Conservation (phyloP, 495 filamentous ascomycete species). For the Glutinoglossum americanum region DNA sequence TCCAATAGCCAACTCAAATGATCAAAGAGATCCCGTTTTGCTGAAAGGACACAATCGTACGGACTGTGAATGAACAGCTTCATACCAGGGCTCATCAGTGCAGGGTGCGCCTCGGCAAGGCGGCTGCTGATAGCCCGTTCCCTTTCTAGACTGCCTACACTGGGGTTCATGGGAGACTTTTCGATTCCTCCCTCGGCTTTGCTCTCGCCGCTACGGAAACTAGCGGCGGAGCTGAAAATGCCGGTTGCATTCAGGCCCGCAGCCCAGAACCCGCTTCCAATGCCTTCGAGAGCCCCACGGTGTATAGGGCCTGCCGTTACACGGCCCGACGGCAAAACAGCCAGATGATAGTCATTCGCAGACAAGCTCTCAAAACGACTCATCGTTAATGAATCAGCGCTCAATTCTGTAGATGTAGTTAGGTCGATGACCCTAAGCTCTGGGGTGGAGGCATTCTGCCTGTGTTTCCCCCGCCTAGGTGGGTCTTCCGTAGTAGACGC, state of each 20-base stretch:
- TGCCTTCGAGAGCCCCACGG: conserved; percentile 27
- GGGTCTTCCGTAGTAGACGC: not conserved
- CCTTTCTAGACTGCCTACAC: not conserved
- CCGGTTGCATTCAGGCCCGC: conserved; percentile 64
- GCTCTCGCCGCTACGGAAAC: conserved; percentile 53
- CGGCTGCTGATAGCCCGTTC: not conserved
- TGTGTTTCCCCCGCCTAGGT: conserved; percentile 35
- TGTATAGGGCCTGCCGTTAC: conserved; percentile 18
- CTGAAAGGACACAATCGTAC: conserved; percentile 77
- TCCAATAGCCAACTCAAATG: conserved; percentile 69
- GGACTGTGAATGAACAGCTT: conserved; percentile 95
- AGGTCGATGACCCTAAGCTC: conserved; percentile 83
- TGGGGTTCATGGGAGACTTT: not conserved
- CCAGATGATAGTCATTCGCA: conserved; percentile 82
- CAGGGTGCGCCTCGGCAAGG: conserved; percentile 3
- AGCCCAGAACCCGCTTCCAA: conserved; percentile 49
- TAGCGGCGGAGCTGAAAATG: conserved; percentile 71
- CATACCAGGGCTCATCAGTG: conserved; percentile 36
- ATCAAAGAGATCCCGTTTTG: conserved; percentile 64
- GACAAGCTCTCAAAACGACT: conserved; percentile 68
- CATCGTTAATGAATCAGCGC: conserved; percentile 59
- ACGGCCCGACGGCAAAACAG: conserved; percentile 44
- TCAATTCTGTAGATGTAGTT: conserved; percentile 41
- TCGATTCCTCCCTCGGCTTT: conserved; percentile 20
- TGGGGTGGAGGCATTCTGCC: conserved; percentile 56